A percentile compares a stretch with the other conserved stretches of the same genome.
phyloP scores from a whole-genome alignment of 352 stramenopile species.

The Phytophthora colocasiae region DNA sequence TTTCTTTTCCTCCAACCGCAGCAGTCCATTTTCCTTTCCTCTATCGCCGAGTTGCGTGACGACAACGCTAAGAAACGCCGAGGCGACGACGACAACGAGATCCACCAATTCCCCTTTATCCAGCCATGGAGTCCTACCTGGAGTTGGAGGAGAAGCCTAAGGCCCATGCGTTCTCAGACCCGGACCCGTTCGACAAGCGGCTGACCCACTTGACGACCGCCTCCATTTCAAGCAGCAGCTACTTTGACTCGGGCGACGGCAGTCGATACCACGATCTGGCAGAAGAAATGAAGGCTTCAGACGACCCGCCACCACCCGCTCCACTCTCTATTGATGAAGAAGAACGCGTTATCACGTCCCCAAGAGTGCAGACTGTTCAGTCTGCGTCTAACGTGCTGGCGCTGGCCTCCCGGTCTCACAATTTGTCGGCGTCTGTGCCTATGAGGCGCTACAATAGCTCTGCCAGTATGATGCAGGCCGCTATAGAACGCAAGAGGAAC shows the following conservation, averaged over 20 bases:
- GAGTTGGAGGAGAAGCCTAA: slow-evolving; percentile 30
- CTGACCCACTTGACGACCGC: slow-evolving; percentile 18
- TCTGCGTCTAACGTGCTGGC: slow-evolving; percentile 44
- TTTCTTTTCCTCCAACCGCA: slow-evolving; percentile 9
- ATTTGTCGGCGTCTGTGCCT: slow-evolving; percentile 30
- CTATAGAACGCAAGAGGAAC: slow-evolving; percentile 35
- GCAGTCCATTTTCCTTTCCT: slow-evolving; percentile 3
- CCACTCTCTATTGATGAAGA: slow-evolving; percentile 30
- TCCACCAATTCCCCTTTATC: slow-evolving; percentile 1
- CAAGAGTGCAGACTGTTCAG: slow-evolving; percentile 22
- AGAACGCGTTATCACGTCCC: slow-evolving; percentile 2
- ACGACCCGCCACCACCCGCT: slow-evolving; percentile 1
- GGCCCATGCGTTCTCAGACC: slow-evolving; percentile 2
- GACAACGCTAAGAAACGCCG: slow-evolving; percentile 19
- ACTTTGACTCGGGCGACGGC: slow-evolving; percentile 31
- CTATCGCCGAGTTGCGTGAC: slow-evolving; percentile 15
- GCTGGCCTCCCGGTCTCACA: slow-evolving; percentile 26
- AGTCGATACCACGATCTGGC: slow-evolving; percentile 18
- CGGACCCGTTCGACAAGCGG: slow-evolving; percentile 20
- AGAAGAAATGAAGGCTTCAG: slow-evolving; percentile 12
- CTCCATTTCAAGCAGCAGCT: slow-evolving; percentile 38
- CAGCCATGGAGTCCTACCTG: slow-evolving; percentile 6
- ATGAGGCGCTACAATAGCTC: slow-evolving; percentile 45
- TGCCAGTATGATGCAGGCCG: slow-evolving; percentile 31
- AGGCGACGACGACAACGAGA: slow-evolving; percentile 14